Evolutionary conservation across 257 asterid genomes (phyloP).

Genomic region (Nicotiana undulata): DNA sequence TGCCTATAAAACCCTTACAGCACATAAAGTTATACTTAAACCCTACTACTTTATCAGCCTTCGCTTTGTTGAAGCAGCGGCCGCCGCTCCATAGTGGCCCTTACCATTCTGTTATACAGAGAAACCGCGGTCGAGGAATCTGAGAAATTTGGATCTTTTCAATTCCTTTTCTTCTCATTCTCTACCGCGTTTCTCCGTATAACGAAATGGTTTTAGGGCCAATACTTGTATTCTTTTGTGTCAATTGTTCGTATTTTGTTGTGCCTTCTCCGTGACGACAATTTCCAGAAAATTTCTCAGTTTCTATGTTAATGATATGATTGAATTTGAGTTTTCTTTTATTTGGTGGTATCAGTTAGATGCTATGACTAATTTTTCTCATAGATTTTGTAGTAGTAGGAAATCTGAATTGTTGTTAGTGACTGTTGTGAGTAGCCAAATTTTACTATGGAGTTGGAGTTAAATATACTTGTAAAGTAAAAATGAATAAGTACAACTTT

Average conservation of each 20-base stretch:
- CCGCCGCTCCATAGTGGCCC: not conserved
- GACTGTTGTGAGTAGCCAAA: not conserved
- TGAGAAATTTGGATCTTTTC: not conserved
- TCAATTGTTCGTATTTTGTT: too few relatives aligned
- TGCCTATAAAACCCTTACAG: not conserved
- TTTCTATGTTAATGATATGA: not conserved
- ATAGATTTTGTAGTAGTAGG: not conserved
- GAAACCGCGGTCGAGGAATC: slow-evolving; percentile 1
- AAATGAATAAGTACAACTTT: not conserved
- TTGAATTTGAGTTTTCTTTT: not conserved
- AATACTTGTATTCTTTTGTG: not conserved
- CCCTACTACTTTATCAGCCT: too few relatives aligned
- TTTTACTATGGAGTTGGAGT: not conserved
- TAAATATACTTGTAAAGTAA: not conserved
- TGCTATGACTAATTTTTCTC: not conserved
- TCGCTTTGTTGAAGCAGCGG: too few relatives aligned
- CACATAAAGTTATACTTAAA: not conserved
- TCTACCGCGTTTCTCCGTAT: slow-evolving; percentile 11
- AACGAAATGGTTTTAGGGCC: not conserved
- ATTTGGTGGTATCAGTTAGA: not conserved
- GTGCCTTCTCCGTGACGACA: not conserved
- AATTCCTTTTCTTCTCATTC: not conserved
- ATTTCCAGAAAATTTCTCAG: not conserved
- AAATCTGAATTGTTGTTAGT: not conserved
- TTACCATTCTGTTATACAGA: slow-evolving; percentile 8